phyloP scores from a whole-genome alignment of 208 protist species.

The Plasmodiophora brassicae region DNA sequence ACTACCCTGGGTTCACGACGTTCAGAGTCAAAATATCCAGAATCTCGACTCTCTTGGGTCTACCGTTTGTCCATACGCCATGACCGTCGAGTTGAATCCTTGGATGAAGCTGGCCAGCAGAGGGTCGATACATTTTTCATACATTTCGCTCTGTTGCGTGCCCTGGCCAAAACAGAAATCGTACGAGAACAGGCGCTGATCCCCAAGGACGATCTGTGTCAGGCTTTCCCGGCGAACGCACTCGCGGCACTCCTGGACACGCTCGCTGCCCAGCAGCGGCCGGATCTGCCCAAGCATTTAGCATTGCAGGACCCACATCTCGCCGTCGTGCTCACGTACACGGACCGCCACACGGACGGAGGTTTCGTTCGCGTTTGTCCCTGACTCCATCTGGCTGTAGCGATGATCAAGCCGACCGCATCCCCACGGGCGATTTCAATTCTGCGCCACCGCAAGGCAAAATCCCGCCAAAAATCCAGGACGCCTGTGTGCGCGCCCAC shows the following conservation, averaged over 20 bases:
- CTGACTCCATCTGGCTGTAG: too few species aligned
- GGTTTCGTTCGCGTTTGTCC: too few species aligned
- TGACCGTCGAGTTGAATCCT: conserved; percentile 30
- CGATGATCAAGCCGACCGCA: too few species aligned
- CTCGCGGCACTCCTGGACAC: neutral
- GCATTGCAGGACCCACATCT: neutral
- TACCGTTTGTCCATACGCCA: conserved; percentile 22
- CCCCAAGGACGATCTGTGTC: neutral
- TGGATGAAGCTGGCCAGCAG: neutral
- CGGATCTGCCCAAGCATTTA: neutral
- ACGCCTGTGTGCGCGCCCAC: too few species aligned
- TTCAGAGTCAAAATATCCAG: neutral
- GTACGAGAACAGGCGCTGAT: conserved; percentile 6
- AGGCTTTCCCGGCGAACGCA: neutral
- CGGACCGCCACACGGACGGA: neutral
- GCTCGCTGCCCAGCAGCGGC: neutral
- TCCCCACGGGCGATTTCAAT: too few species aligned
- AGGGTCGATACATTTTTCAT: neutral
- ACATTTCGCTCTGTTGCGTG: neutral
- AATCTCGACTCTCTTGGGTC: too few species aligned
- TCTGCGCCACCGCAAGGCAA: too few species aligned
- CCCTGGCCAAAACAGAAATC: conserved; percentile 28
- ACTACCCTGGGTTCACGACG: neutral
- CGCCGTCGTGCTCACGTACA: neutral
- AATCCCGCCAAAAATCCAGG: too few species aligned